Base-by-base conservation (phyloP, 2,329 filamentous ascomycete genomes). In the Phaeosphaeria sp. region DNA sequence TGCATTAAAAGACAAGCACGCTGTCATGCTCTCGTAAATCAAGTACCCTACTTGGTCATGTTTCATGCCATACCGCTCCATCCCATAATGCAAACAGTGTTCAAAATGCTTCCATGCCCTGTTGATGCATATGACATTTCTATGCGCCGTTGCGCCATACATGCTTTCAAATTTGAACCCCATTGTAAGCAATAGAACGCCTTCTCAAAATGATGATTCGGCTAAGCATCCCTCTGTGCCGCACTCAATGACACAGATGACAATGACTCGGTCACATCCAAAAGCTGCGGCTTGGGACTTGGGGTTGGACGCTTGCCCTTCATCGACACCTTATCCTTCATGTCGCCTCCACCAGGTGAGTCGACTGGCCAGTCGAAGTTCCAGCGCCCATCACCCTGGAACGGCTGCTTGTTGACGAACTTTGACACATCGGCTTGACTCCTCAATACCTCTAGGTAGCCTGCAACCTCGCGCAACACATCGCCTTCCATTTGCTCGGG, bases 361-460 rank as follows among this genome's bases (percentile, higher is more conserved):
- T 58, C 46, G 36, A 51, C 54, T 11, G 65, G 58, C 73, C 73
- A 76, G 5, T 72, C 64, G 17, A 67, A 69, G n/a, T 54, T 56
- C 71, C 71, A 76, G 1, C 48, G 56, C 7, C 67, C 72, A 23
- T 68, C 62, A 9, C 64, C 66, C 43, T 61, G 60, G 60, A 76
- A 77, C 0, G 71, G 73, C 13, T 58, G 43, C 48, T 65, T 71
- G 25, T 81, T 79, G 33, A 90, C 85, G 63, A 83, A 90, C 9
- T 82, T 78, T 68, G 88, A 90, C 23, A 92, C 82, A 68, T 93
- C 85, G 1, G 77, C 78, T 62, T 84, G 79, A 54, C 74, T 78
- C 43, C 81, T 78, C 22, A 86, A 69, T 13, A 77, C 71, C 52
- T 87, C 82, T 9, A 89, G 72, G 59, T 85, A 86, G 1, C 76